These are phyloP conservation scores for Solanum phureja DNA, from an alignment of 257 asterid genomes.

Conservation along the genomic window DNA sequence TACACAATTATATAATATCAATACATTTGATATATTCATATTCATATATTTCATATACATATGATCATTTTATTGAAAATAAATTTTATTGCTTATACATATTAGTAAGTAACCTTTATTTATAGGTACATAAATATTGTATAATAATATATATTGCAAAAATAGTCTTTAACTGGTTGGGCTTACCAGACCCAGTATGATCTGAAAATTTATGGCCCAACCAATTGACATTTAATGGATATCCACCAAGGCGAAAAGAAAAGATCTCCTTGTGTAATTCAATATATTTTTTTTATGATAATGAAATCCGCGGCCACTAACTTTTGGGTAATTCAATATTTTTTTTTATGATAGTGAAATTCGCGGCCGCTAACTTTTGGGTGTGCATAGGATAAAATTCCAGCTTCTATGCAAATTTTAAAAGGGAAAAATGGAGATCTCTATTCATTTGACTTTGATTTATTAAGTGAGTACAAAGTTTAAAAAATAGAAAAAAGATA, in stretches of 20 bases:
- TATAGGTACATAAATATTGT: not conserved
- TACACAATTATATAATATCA: too few relatives aligned
- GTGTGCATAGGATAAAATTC: too few relatives aligned
- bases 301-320: too few relatives aligned
- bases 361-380: accelerated
- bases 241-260: not conserved
- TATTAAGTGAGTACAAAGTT: not conserved
- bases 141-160: not conserved
- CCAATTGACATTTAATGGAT: not conserved
- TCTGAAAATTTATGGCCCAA: not conserved
- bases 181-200: not conserved
- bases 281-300: too few relatives aligned
- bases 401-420: too few relatives aligned
- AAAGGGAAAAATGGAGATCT: not conserved
- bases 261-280: not conserved
- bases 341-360: too few relatives aligned
- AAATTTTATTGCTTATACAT: not conserved
- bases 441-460: not conserved
- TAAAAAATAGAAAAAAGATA: not conserved
- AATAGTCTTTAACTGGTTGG: not conserved
- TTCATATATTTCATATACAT: too few relatives aligned
- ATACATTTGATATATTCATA: too few relatives aligned
- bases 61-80: not conserved
- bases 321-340: too few relatives aligned
- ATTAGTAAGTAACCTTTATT: not conserved